Evolutionary conservation across 352 stramenopile genomes (phyloP).

Genomic region (Proteromonas lacertae): DNA sequence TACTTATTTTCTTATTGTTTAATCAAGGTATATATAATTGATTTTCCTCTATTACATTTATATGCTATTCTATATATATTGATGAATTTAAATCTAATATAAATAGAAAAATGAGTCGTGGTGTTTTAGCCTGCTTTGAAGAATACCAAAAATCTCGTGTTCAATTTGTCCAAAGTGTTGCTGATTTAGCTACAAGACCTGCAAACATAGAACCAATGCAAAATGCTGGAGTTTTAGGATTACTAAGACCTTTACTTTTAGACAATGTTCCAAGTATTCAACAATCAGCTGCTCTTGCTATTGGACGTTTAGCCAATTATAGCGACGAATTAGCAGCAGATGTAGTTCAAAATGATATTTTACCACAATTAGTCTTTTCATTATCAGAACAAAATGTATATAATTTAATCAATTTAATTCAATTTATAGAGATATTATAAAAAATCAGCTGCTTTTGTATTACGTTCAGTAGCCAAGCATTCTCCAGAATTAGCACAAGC

Average conservation of each 20-base stretch:
- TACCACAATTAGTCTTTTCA: constrained; percentile 77
- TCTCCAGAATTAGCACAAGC: constrained; percentile 61
- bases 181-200: constrained; percentile 51
- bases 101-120: constrained; percentile 21
- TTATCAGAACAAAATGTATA: constrained; percentile 49
- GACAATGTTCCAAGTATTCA: constrained; percentile 72
- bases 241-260: constrained; percentile 51
- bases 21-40: too few relatives aligned
- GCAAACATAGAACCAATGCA: constrained; percentile 84
- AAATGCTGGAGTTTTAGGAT: constrained; percentile 68
- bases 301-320: constrained; percentile 66
- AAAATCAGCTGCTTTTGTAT: constrained; percentile 61
- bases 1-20: too few relatives aligned
- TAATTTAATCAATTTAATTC: constrained; percentile 1
- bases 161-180: constrained; percentile 62
- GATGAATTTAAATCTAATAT: too few relatives aligned
- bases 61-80: too few relatives aligned
- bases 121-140: constrained; percentile 69
- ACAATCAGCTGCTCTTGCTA: constrained; percentile 52
- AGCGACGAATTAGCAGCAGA: constrained; percentile 62
- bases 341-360: constrained; percentile 66
- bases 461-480: constrained; percentile 64
- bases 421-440: constrained; percentile 42
- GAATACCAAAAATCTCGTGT: constrained; percentile 70
- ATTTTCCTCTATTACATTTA: too few relatives aligned